These are phyloP conservation scores for Hypoxylon perforatum DNA, from an alignment of 495 filamentous ascomycete genomes.

Conservation along the genomic window DNA sequence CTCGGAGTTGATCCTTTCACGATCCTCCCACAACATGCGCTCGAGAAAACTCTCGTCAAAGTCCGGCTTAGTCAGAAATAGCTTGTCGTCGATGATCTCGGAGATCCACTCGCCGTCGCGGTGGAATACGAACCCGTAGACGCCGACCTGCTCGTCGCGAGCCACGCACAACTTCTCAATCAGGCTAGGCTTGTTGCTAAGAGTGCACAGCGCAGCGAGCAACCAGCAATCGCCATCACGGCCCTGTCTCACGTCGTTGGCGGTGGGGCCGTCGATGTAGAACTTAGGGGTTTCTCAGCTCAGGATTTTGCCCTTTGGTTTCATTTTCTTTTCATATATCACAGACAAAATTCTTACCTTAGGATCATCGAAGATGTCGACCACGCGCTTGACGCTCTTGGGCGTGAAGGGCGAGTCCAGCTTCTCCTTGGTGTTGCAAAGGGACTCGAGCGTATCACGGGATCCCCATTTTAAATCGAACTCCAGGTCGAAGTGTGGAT, in stretches of 20 bases:
- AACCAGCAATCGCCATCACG: conserved; percentile 92
- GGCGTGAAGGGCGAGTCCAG: conserved; percentile 58
- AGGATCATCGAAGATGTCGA: conserved; percentile 86
- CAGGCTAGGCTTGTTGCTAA: conserved; percentile 81
- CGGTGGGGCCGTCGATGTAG: conserved; percentile 82
- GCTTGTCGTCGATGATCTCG: conserved; percentile 82
- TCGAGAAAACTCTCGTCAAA: conserved; percentile 79
- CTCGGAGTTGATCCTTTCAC: conserved; percentile 76
- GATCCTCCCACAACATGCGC: conserved; percentile 75
- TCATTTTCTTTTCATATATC: too few relatives aligned
- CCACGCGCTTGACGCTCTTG: conserved; percentile 72
- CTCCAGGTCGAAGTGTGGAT: conserved; percentile 90
- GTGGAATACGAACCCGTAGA: conserved; percentile 95
- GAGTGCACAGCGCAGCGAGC: conserved; percentile 84
- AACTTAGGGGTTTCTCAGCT: conserved; percentile 65
- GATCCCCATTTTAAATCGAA: conserved; percentile 73
- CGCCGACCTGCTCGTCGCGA: conserved; percentile 80
- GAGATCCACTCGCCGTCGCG: conserved; percentile 94
- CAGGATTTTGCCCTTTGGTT: too few relatives aligned
- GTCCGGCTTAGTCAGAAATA: conserved; percentile 84
- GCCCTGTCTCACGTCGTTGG: conserved; percentile 84
- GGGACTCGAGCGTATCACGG: conserved; percentile 71
- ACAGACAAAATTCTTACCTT: too few relatives aligned
- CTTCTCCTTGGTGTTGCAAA: conserved; percentile 54
- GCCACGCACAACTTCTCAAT: conserved; percentile 88